phyloP scores from a whole-genome alignment of 176 grass and related monocot genomes.

The Paspalum notatum region DNA sequence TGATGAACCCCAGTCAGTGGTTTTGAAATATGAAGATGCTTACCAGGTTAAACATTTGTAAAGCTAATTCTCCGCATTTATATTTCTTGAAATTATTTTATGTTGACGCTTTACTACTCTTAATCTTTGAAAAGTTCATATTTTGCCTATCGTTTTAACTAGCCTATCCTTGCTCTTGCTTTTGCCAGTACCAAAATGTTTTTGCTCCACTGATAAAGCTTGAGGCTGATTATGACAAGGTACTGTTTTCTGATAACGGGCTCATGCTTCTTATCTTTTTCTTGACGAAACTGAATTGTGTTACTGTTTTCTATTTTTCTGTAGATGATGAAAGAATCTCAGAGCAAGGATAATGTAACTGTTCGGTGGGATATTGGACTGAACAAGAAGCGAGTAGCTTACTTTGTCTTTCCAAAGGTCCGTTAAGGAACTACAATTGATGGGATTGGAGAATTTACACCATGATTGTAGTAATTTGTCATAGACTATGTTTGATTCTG shows the following conservation, averaged over 20 bases:
- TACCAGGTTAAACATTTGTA: conserved; percentile 74
- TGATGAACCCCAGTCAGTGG: conserved; percentile 89
- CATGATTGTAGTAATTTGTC: not conserved
- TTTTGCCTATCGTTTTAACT: conserved; percentile 32
- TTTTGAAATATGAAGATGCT: conserved; percentile 98
- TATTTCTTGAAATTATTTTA: conserved; percentile 30
- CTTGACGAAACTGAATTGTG: not conserved
- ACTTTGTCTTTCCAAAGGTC: conserved; percentile 99
- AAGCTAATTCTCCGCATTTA: not conserved
- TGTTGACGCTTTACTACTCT: conserved; percentile 3
- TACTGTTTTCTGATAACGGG: conserved; percentile 34
- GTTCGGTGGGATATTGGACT: conserved; percentile 97
- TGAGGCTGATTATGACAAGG: conserved; percentile 99
- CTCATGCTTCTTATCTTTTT: conserved; percentile 5
- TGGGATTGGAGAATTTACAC: not conserved
- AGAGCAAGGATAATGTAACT: conserved; percentile 98
- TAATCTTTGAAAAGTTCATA: conserved; percentile 1
- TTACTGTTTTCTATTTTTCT: conserved; percentile 33
- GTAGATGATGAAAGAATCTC: conserved; percentile 99
- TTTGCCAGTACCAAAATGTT: conserved; percentile 96
- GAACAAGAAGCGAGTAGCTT: conserved; percentile 97
- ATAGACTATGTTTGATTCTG: not conserved
- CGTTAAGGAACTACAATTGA: conserved; percentile 26
- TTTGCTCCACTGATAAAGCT: conserved; percentile 99
- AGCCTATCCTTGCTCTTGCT: conserved; percentile 1